Evolutionary conservation across 2,329 filamentous ascomycete genomes (phyloP).

Genomic region (Aspergillus phoenicis): DNA sequence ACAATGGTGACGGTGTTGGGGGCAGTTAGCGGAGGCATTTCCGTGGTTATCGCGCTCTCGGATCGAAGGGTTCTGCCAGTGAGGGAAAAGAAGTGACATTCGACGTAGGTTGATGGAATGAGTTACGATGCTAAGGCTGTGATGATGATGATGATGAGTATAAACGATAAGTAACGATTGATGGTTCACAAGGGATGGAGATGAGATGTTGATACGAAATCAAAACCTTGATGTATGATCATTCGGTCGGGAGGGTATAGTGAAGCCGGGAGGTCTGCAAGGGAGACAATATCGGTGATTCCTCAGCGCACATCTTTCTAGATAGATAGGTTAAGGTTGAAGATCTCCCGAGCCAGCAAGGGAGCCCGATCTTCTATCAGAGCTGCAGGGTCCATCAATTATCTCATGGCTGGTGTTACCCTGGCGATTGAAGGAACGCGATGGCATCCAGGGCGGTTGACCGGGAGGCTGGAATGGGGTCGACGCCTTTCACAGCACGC

Average conservation of each 20-base stretch:
- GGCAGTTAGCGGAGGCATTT: conserved; percentile 51
- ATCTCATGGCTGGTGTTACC: conserved; percentile 9
- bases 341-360: neutral
- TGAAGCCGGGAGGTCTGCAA: neutral
- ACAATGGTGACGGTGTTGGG: conserved; percentile 57
- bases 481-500: no score
- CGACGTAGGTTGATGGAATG: neutral
- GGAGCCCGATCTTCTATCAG: neutral
- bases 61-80: neutral
- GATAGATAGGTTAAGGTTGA: neutral
- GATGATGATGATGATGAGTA: neutral
- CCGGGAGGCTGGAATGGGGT: neutral
- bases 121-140: neutral
- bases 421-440: neutral
- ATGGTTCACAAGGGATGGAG: neutral
- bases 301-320: neutral
- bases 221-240: neutral
- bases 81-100: neutral
- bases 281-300: neutral
- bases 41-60: conserved; percentile 42
- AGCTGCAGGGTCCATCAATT: neutral
- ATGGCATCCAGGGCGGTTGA: neutral
- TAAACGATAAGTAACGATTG: neutral
- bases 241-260: no score
- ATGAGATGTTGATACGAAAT: neutral